Evolutionary conservation across 2,329 filamentous ascomycete genomes (phyloP).

Genomic region (Elsinoe ampelina): DNA sequence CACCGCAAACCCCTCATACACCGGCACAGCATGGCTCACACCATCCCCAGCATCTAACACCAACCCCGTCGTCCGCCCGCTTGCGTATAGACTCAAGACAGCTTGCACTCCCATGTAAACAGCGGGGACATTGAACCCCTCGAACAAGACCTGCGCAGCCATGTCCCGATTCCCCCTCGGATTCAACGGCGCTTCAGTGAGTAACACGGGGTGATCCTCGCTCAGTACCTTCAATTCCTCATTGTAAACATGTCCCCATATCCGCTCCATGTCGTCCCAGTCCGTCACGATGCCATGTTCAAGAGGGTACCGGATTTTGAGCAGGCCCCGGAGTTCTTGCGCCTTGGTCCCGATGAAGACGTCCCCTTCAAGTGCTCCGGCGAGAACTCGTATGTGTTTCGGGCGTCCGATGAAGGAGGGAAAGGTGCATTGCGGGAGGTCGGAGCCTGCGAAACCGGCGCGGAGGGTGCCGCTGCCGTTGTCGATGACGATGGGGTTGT

Average conservation of each 20-base stretch:
- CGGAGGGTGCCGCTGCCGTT: slow-evolving; percentile 97
- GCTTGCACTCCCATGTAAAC: slow-evolving; percentile 96
- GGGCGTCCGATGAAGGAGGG: slow-evolving; percentile 94
- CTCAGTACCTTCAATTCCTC: slow-evolving; percentile 93
- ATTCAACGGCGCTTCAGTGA: slow-evolving; percentile 94
- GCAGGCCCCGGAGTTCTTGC: slow-evolving; percentile 77
- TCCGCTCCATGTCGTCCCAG: slow-evolving; percentile 99
- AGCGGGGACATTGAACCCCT: slow-evolving; percentile 96
- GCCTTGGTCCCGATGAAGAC: slow-evolving; percentile 93
- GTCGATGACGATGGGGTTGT: slow-evolving; percentile 96
- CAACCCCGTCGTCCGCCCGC: slow-evolving; percentile 88
- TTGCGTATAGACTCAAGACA: slow-evolving; percentile 90
- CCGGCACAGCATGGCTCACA: slow-evolving; percentile 92
- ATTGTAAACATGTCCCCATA: slow-evolving; percentile 96
- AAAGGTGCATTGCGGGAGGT: slow-evolving; percentile 93
- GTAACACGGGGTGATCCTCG: slow-evolving; percentile 94
- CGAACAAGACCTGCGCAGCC: slow-evolving; percentile 94
- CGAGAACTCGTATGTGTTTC: slow-evolving; percentile 88
- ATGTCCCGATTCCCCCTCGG: slow-evolving; percentile 92
- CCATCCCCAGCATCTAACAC: slow-evolving; percentile 93
- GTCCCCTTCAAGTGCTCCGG: slow-evolving; percentile 92
- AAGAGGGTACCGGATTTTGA: slow-evolving; percentile 92
- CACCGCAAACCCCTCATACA: slow-evolving; percentile 96
- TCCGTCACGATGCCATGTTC: slow-evolving; percentile 98
- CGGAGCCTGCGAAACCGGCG: slow-evolving; percentile 92